Conservation (phyloP, 2,329 filamentous ascomycete genomes). For the Fusarium siculi region DNA sequence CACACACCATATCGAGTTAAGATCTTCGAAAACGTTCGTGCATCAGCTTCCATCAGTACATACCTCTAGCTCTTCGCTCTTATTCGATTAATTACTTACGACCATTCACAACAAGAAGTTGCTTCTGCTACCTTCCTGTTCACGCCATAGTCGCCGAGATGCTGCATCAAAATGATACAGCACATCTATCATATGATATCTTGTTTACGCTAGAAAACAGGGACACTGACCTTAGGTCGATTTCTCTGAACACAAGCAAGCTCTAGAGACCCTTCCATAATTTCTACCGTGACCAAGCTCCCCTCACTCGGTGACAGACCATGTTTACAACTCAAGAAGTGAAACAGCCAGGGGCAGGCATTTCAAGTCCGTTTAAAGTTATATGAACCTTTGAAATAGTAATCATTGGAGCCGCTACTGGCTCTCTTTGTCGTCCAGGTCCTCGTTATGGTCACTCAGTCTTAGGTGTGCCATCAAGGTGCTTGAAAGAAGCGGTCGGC, state of each 20-base stretch:
- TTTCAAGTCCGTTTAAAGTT: neutral
- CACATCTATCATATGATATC: neutral
- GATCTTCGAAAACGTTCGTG: neutral
- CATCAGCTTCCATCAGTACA: neutral
- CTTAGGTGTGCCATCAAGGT: neutral
- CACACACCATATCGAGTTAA: neutral
- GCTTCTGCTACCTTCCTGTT: constrained; percentile 19
- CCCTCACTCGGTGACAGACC: neutral
- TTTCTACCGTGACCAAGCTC: neutral
- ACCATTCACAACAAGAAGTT: neutral
- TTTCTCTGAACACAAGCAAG: neutral
- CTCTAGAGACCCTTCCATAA: neutral
- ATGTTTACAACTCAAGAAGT: neutral
- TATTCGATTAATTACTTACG: neutral
- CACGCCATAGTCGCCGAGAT: neutral
- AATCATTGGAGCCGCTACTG: neutral
- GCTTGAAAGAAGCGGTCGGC: neutral
- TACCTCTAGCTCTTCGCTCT: neutral
- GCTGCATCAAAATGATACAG: neutral
- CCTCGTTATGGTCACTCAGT: neutral
- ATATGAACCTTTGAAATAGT: neutral
- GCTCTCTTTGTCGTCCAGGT: neutral
- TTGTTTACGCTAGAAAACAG: neutral
- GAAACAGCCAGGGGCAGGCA: neutral
- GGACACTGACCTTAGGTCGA: too few species aligned